Evolutionary conservation across 192 early-diverging fungal species (phyloP).

Genomic region (Physocladia obscura): DNA sequence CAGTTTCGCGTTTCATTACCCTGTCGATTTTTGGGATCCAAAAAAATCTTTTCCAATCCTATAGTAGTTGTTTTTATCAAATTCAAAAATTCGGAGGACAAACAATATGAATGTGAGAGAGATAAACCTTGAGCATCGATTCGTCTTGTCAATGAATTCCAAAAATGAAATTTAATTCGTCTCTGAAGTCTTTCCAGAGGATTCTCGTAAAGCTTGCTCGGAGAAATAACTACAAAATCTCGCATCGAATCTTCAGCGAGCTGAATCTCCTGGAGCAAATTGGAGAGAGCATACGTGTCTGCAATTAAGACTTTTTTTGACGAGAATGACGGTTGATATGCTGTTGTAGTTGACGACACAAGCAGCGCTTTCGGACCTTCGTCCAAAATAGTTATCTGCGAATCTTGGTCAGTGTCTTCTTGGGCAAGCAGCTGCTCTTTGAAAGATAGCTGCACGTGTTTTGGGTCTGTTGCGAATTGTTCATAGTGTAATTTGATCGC

Average conservation of each 20-base stretch:
- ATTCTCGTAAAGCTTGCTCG: conserved; percentile 89
- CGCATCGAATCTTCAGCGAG: conserved; percentile 85
- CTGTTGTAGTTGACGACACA: conserved; percentile 81
- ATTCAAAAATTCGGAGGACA: too few relatives aligned
- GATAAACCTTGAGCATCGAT: conserved; percentile 58
- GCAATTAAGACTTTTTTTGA: conserved; percentile 86
- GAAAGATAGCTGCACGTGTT: too few relatives aligned
- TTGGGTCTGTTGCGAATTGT: too few relatives aligned
- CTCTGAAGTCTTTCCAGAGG: conserved; percentile 86
- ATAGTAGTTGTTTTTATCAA: too few relatives aligned
- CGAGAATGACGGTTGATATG: too few relatives aligned
- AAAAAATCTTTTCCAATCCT: conserved; percentile 86
- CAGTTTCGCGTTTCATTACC: conserved; percentile 75
- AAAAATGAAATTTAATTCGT: conserved; percentile 90
- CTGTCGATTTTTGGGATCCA: conserved; percentile 86
- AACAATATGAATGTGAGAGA: neutral
- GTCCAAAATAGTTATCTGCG: conserved; percentile 93
- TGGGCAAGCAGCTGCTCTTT: conserved; percentile 72
- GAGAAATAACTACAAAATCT: conserved; percentile 84
- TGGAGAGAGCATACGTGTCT: conserved; percentile 93
- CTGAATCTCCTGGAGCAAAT: conserved; percentile 92
- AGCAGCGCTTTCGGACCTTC: conserved; percentile 84
- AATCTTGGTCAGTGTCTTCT: conserved; percentile 93
- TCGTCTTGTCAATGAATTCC: conserved; percentile 87
- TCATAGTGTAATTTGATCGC: too few relatives aligned